These are phyloP conservation scores for Physcomitrium patens DNA, from an alignment of 225 moss, liverwort and hornwort species.

Conservation along the genomic window DNA sequence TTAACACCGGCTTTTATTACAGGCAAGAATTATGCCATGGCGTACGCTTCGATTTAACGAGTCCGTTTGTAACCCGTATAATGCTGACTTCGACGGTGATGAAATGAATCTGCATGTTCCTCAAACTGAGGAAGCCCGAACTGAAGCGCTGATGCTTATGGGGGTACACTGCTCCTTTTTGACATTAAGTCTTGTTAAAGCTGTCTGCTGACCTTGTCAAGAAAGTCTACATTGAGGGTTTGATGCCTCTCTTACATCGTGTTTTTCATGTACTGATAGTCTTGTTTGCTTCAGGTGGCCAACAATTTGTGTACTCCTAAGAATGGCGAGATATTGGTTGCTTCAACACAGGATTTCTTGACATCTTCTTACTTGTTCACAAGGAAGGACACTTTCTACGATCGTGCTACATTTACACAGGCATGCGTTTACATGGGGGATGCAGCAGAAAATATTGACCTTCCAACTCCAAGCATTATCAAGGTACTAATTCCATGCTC, in stretches of 20 bases:
- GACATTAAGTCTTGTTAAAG: conserved; percentile 14
- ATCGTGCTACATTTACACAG: conserved; percentile 85
- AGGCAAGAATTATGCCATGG: conserved; percentile 98
- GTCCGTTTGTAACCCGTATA: conserved; percentile 98
- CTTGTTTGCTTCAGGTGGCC: conserved; percentile 63
- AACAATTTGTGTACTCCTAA: conserved; percentile 96
- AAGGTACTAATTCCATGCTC: conserved; percentile 55
- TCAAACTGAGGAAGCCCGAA: conserved; percentile 99
- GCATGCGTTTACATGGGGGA: conserved; percentile 95
- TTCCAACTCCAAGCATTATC: conserved; percentile 88
- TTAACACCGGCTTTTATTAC: conserved; percentile 39
- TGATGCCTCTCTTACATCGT: conserved; percentile 7
- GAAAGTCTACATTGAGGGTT: not conserved
- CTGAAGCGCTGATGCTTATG: conserved; percentile 97
- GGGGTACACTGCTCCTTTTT: conserved; percentile 58
- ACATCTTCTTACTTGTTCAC: conserved; percentile 93
- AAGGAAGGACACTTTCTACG: conserved; percentile 94
- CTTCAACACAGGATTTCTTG: conserved; percentile 96
- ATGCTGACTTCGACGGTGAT: conserved; percentile 99
- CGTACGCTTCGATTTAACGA: conserved; percentile 96
- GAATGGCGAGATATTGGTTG: conserved; percentile 98
- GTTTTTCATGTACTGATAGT: conserved; percentile 18
- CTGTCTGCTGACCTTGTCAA: conserved; percentile 2
- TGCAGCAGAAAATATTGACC: conserved; percentile 76
- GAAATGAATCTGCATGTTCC: conserved; percentile 99